These are phyloP conservation scores for Cladosporium sp. DNA, from an alignment of 2,329 filamentous ascomycete species.

Conservation along the genomic window DNA sequence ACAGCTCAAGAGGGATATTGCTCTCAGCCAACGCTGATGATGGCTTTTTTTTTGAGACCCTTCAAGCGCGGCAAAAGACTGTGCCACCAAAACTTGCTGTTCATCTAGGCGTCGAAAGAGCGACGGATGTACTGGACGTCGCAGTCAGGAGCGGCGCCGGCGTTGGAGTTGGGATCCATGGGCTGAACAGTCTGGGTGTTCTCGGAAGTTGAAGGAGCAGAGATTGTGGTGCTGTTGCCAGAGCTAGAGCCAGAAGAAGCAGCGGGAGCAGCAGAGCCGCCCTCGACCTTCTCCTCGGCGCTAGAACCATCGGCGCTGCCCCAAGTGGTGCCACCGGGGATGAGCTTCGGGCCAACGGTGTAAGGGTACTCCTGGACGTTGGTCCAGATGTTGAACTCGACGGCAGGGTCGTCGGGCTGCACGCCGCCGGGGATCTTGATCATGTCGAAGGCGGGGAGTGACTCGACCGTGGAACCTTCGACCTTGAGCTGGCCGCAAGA, in stretches of 20 bases:
- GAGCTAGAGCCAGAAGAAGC: background rate
- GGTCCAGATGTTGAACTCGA: slow-evolving; percentile 16
- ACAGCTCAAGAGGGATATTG: no score
- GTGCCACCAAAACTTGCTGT: background rate
- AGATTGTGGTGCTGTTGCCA: background rate
- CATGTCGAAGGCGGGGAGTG: slow-evolving; percentile 7
- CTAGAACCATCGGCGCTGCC: slow-evolving; percentile 13
- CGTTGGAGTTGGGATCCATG: background rate
- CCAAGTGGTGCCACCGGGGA: slow-evolving; percentile 12
- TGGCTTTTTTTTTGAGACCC: no score
- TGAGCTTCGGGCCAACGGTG: slow-evolving; percentile 10
- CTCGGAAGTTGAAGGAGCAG: background rate
- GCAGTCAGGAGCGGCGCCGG: background rate
- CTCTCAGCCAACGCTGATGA: no score
- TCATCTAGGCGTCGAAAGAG: slow-evolving; percentile 10
- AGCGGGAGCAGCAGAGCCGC: background rate
- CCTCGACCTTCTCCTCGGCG: background rate
- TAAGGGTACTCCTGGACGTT: slow-evolving; percentile 9
- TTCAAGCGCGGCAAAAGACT: no score
- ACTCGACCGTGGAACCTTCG: slow-evolving; percentile 9
- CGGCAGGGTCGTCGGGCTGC: slow-evolving; percentile 12
- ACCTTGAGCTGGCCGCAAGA: slow-evolving; percentile 27
- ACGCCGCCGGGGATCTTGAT: slow-evolving; percentile 17
- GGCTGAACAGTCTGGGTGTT: background rate
- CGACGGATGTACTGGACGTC: slow-evolving; percentile 12